Percentiles rank a stretch among this genome's conserved stretches.
These are phyloP conservation scores for Graphilbum ipis-grandicollis DNA, from an alignment of 2,329 filamentous ascomycete genomes.

Conservation along the genomic window DNA sequence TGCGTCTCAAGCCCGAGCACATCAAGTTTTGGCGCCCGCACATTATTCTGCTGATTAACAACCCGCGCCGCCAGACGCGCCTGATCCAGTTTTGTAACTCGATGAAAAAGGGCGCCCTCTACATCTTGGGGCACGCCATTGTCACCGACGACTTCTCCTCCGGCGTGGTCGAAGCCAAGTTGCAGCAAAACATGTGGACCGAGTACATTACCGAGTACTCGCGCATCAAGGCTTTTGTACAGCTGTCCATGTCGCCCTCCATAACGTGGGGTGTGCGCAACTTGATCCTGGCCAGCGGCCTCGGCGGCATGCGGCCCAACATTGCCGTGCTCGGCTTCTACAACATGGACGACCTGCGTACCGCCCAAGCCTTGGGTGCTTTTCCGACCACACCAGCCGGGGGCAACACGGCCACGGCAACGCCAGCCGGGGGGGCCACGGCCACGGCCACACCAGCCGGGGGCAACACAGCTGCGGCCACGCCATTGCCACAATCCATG, in stretches of 20 bases:
- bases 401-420: not conserved
- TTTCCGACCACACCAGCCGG: slow-evolving; percentile 19
- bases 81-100: slow-evolving; percentile 86
- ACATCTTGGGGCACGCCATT: slow-evolving; percentile 76
- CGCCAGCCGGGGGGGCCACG: too few relatives aligned
- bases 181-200: slow-evolving; percentile 69
- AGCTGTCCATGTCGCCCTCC: slow-evolving; percentile 66
- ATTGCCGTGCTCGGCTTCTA: slow-evolving; percentile 70
- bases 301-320: slow-evolving; percentile 80
- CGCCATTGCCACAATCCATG: too few relatives aligned
- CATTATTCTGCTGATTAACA: slow-evolving; percentile 68
- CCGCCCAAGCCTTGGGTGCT: slow-evolving; percentile 33
- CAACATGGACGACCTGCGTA: slow-evolving; percentile 60
- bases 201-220: slow-evolving; percentile 71
- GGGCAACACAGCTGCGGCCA: not conserved
- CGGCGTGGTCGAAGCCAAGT: slow-evolving; percentile 63
- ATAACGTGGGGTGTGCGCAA: slow-evolving; percentile 78
- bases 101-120: slow-evolving; percentile 71
- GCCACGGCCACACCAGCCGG: slow-evolving; percentile 19
- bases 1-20: slow-evolving; percentile 71
- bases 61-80: slow-evolving; percentile 64
- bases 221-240: slow-evolving; percentile 77
- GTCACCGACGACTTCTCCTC: slow-evolving; percentile 67
- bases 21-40: slow-evolving; percentile 91
- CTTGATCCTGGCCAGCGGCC: slow-evolving; percentile 60